These are phyloP conservation scores for Nigrospora oryzae DNA, from an alignment of 2,329 filamentous ascomycete genomes.

Conservation along the genomic window DNA sequence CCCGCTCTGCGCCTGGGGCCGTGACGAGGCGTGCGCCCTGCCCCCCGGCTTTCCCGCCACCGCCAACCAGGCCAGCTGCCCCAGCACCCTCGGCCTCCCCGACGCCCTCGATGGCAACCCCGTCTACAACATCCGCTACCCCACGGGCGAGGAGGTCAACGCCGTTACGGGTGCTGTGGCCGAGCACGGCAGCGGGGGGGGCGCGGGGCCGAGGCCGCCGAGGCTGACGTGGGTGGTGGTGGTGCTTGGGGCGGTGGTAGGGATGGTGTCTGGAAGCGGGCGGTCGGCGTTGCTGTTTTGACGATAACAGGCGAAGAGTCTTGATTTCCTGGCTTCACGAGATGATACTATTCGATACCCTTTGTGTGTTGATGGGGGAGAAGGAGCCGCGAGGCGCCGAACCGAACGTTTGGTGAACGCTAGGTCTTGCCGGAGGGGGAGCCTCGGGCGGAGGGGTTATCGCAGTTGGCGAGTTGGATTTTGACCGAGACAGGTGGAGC, in stretches of 20 bases:
- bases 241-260: neutral
- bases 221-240: neutral
- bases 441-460: too few species aligned
- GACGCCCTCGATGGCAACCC: constrained; percentile 22
- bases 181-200: constrained; percentile 1
- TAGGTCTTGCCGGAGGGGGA: too few species aligned
- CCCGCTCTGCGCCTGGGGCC: constrained; percentile 37
- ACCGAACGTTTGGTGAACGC: too few species aligned
- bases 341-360: too few species aligned
- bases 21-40: constrained; percentile 41
- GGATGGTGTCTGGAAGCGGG: neutral
- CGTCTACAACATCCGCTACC: constrained; percentile 45
- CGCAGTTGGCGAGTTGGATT: too few species aligned
- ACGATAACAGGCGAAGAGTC: neutral
- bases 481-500: too few species aligned
- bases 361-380: too few species aligned
- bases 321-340: too few species aligned
- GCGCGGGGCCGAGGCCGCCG: too few species aligned
- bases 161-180: constrained; percentile 22
- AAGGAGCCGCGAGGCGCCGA: too few species aligned
- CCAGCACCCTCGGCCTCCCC: constrained; percentile 31
- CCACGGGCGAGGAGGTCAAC: constrained; percentile 32
- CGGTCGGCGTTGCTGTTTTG: neutral
- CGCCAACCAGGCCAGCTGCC: constrained; percentile 44
- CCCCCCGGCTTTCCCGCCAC: constrained; percentile 25